Percentiles rank a stretch among this genome's conserved stretches.
These are phyloP conservation scores for Rhizopogon salebrosus DNA, from an alignment of 768 basidiomycete genomes.

Conservation along the genomic window DNA sequence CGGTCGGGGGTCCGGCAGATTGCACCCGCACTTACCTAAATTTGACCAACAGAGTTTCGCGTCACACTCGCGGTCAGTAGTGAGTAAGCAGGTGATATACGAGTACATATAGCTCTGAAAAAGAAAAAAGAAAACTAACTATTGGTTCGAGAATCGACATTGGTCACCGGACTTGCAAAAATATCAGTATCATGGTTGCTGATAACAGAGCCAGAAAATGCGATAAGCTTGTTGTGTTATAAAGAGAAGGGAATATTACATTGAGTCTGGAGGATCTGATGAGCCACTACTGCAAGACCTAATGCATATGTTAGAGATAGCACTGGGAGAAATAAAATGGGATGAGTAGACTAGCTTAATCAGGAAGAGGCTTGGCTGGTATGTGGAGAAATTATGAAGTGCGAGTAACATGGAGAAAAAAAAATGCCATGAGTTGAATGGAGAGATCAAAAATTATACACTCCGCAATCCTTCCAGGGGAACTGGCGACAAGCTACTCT, in stretches of 20 bases:
- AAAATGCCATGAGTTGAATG: slow-evolving; percentile 5
- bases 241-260: not conserved
- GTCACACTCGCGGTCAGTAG: not conserved
- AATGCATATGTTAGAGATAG: slow-evolving; percentile 12
- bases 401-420: slow-evolving; percentile 13
- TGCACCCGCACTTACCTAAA: slow-evolving; percentile 2
- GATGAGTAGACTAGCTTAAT: slow-evolving; percentile 23
- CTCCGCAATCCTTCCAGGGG: slow-evolving; percentile 12
- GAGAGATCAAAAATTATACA: slow-evolving; percentile 8
- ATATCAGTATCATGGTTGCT: not conserved
- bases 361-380: slow-evolving; percentile 17
- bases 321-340: slow-evolving; percentile 19
- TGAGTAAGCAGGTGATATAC: too few species aligned
- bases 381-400: slow-evolving; percentile 22
- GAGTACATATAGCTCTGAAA: too few species aligned
- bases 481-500: slow-evolving; percentile 13
- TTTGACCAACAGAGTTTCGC: not conserved
- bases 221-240: not conserved
- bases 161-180: not conserved
- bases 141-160: too few species aligned
- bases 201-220: not conserved
- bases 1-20: not conserved
- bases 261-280: not conserved
- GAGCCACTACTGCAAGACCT: not conserved
- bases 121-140: too few species aligned